These are phyloP conservation scores for Solanum tarijense DNA, from an alignment of 257 asterid species.

Conservation along the genomic window DNA sequence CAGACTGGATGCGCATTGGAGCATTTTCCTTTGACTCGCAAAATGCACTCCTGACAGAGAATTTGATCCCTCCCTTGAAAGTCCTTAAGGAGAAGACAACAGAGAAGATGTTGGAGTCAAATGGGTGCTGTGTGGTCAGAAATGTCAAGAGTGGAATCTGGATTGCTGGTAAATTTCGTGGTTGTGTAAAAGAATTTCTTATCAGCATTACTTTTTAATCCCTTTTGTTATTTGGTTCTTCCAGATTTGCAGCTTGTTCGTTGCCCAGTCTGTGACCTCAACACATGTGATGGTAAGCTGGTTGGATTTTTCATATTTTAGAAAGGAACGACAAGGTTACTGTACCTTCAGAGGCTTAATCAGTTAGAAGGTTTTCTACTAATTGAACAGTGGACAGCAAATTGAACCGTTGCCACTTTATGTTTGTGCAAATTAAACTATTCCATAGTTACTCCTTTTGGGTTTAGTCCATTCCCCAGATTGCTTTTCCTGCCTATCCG, in stretches of 20 bases:
- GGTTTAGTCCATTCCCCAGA: background rate
- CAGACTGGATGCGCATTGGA: slow-evolving; percentile 96
- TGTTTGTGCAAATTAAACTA: background rate
- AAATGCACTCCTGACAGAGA: slow-evolving; percentile 58
- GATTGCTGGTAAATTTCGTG: slow-evolving; percentile 71
- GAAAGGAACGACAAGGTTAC: background rate
- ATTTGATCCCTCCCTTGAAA: slow-evolving; percentile 29
- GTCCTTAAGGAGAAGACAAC: slow-evolving; percentile 27
- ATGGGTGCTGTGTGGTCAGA: slow-evolving; percentile 48
- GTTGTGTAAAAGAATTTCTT: background rate
- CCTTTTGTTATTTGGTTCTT: slow-evolving; percentile 5
- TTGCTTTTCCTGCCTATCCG: background rate
- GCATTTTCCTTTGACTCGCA: slow-evolving; percentile 66
- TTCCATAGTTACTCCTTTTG: background rate
- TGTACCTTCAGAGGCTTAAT: background rate
- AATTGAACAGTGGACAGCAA: background rate
- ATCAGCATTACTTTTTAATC: background rate
- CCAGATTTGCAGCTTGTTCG: slow-evolving; percentile 95
- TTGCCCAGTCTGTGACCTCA: slow-evolving; percentile 92
- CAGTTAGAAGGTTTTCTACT: background rate
- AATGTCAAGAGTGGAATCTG: slow-evolving; percentile 78
- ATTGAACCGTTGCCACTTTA: background rate
- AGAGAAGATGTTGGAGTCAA: slow-evolving; percentile 32
- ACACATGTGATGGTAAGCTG: slow-evolving; percentile 82
- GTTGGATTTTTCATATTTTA: background rate